These are phyloP conservation scores for Plasmodium fragile DNA, from an alignment of 169 alveolate genomes.

Conservation along the genomic window DNA sequence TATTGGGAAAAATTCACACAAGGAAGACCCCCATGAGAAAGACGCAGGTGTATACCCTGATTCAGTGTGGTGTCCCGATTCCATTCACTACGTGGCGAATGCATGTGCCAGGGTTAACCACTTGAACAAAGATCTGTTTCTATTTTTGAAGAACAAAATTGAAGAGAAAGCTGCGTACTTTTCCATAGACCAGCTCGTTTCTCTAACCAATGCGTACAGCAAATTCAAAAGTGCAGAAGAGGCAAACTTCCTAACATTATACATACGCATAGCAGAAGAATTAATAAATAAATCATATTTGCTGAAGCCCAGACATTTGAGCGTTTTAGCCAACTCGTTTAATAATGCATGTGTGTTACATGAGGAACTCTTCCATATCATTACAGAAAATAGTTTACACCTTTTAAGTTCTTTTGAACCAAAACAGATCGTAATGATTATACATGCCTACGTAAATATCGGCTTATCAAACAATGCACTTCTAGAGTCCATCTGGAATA, in stretches of 20 bases:
- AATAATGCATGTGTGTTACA: slow-evolving; percentile 67
- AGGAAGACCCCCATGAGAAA: neutral
- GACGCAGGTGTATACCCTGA: neutral
- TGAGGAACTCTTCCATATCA: slow-evolving; percentile 42
- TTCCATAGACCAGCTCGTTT: slow-evolving; percentile 57
- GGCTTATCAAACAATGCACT: slow-evolving; percentile 42
- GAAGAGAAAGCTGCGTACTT: slow-evolving; percentile 23
- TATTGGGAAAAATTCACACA: neutral
- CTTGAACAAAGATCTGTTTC: slow-evolving; percentile 44
- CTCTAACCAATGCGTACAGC: slow-evolving; percentile 62
- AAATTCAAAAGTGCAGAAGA: slow-evolving; percentile 75
- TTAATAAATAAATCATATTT: slow-evolving; percentile 56
- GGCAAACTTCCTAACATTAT: slow-evolving; percentile 45
- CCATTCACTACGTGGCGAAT: slow-evolving; percentile 46
- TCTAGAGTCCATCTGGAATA: slow-evolving; percentile 30
- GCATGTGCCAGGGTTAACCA: slow-evolving; percentile 69
- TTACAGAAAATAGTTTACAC: slow-evolving; percentile 24
- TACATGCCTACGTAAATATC: slow-evolving; percentile 68
- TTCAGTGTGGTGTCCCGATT: slow-evolving; percentile 22
- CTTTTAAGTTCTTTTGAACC: slow-evolving; percentile 58
- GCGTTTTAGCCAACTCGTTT: slow-evolving; percentile 63
- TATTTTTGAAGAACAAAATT: slow-evolving; percentile 24
- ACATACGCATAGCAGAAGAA: slow-evolving; percentile 38
- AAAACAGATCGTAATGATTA: slow-evolving; percentile 57
- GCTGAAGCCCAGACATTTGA: slow-evolving; percentile 61